Evolutionary conservation across 2,329 filamentous ascomycete genomes (phyloP).

Genomic region (Calonectria pseudoturangicola): DNA sequence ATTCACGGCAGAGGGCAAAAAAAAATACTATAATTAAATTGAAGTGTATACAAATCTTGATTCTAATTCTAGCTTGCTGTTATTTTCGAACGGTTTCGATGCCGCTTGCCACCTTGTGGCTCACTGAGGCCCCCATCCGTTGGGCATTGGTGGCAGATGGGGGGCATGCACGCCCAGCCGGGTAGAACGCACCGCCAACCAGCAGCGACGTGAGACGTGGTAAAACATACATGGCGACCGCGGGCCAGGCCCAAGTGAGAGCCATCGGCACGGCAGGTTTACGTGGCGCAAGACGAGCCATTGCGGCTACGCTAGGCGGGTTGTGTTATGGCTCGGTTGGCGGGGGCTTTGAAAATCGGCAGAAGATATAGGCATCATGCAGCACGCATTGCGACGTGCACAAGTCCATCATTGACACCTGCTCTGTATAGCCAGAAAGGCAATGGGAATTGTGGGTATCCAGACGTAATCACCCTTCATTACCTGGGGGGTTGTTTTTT

Average conservation of each 20-base stretch:
- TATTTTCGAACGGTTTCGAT: background rate
- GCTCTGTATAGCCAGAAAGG: background rate
- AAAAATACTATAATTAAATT: conserved; percentile 1
- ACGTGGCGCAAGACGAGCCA: conserved; percentile 12
- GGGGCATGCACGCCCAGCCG: conserved; percentile 16
- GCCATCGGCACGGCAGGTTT: conserved; percentile 17
- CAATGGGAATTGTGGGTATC: conserved; percentile 1
- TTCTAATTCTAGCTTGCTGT: background rate
- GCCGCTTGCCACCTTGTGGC: conserved; percentile 7
- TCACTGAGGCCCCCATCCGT: conserved; percentile 4
- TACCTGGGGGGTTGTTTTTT: conserved; percentile 4
- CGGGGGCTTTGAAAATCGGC: conserved; percentile 15
- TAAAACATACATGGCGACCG: conserved; percentile 5
- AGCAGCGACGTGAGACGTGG: conserved; percentile 11
- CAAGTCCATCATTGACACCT: conserved; percentile 3
- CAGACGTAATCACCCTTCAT: conserved; percentile 23
- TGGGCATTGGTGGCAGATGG: conserved; percentile 19
- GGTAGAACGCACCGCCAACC: conserved; percentile 16
- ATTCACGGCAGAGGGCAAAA: background rate
- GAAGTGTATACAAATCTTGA: background rate
- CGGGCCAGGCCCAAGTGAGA: background rate
- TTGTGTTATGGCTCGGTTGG: conserved; percentile 12
- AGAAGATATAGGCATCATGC: conserved; percentile 18
- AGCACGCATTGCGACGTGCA: background rate
- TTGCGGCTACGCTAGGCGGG: background rate